Evolutionary conservation across 2,329 filamentous ascomycete genomes (phyloP).

Genomic region (Clonostachys rhizophaga): DNA sequence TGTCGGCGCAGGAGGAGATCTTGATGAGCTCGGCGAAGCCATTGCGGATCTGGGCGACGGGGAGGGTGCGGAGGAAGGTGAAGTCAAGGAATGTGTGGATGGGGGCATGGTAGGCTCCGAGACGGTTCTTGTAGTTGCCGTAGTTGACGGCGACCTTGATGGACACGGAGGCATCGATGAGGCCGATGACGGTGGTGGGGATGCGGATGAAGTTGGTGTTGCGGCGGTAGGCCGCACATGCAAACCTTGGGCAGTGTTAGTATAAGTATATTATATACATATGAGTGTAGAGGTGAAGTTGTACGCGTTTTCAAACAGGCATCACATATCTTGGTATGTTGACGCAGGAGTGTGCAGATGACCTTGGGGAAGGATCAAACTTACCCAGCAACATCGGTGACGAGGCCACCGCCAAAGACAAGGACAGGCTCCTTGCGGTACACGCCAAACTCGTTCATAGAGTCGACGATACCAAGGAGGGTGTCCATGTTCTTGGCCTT

Average conservation of each 20-base stretch:
- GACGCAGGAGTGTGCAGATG: not conserved
- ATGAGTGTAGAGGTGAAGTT: too few species aligned
- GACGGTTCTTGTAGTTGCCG: conserved; percentile 69
- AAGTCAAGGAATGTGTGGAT: conserved; percentile 72
- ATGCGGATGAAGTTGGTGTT: conserved; percentile 72
- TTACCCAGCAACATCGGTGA: conserved; percentile 72
- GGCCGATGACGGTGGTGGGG: conserved; percentile 69
- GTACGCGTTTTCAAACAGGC: too few species aligned
- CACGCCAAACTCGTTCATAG: conserved; percentile 70
- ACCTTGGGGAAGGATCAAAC: conserved; percentile 19
- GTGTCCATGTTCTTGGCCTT: conserved; percentile 72
- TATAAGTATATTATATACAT: too few species aligned
- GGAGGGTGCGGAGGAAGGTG: conserved; percentile 64
- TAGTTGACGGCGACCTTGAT: conserved; percentile 80
- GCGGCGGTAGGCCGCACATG: conserved; percentile 66
- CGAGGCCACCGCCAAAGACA: conserved; percentile 63
- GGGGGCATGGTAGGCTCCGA: conserved; percentile 70
- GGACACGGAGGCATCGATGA: conserved; percentile 71
- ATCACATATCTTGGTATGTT: not conserved
- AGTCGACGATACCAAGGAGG: conserved; percentile 64
- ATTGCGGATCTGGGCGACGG: conserved; percentile 64
- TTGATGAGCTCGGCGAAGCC: conserved; percentile 74
- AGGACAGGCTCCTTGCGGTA: conserved; percentile 65
- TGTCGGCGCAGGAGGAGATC: conserved; percentile 67
- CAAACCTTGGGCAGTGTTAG: conserved; percentile 42